These are phyloP conservation scores for Aspergillus olivimuriae DNA, from an alignment of 495 filamentous ascomycete genomes.

Conservation along the genomic window DNA sequence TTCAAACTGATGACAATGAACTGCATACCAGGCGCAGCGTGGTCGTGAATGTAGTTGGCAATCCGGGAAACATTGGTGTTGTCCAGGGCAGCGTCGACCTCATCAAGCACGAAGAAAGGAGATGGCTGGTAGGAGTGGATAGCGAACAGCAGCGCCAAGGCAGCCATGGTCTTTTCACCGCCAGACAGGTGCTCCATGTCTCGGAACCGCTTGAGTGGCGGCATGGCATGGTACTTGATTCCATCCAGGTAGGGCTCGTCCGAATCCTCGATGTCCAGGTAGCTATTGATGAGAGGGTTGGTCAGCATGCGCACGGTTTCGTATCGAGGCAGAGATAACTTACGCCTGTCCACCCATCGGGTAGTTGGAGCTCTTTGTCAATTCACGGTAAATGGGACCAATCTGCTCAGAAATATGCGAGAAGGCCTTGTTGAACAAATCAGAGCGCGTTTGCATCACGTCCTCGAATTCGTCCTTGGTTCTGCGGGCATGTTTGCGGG, in stretches of 20 bases:
- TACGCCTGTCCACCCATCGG: constrained; percentile 85
- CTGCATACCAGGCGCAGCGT: constrained; percentile 95
- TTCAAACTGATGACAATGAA: constrained; percentile 98
- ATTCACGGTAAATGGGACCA: constrained; percentile 84
- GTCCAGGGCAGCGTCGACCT: constrained; percentile 95
- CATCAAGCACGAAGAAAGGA: constrained; percentile 97
- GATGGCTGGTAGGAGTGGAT: constrained; percentile 91
- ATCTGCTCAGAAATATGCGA: constrained; percentile 93
- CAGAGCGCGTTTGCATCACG: constrained; percentile 75
- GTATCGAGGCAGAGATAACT: constrained; percentile 9
- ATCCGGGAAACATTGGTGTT: constrained; percentile 95
- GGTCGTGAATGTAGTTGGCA: constrained; percentile 87
- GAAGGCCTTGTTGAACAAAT: constrained; percentile 93
- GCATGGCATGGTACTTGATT: constrained; percentile 98
- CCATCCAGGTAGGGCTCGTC: constrained; percentile 89
- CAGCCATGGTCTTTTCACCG: constrained; percentile 98
- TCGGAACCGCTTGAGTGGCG: constrained; percentile 94
- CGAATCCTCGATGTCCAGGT: constrained; percentile 87
- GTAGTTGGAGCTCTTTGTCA: constrained; percentile 78
- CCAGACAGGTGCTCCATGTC: constrained; percentile 98
- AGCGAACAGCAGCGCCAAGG: constrained; percentile 88
- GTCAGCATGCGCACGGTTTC: not conserved
- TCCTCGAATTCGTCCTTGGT: constrained; percentile 77
- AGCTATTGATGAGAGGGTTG: constrained; percentile 32
- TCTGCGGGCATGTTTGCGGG: constrained; percentile 61